Conservation (phyloP, 2,329 filamentous ascomycete species). For the Paraphaeosphaeria minitans region DNA sequence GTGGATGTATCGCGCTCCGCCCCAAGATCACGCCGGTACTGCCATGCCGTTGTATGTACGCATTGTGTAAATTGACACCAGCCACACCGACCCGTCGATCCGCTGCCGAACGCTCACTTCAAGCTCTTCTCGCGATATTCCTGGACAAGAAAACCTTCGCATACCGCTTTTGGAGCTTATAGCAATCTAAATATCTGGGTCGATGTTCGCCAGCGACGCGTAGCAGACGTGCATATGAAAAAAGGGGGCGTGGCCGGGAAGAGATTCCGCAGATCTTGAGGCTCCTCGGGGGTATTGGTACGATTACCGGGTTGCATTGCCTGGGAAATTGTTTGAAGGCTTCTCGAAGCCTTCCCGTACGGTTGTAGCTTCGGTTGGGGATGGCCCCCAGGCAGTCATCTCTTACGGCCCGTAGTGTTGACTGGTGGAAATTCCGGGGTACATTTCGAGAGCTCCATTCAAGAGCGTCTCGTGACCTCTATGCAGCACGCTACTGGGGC, state of each 20-base stretch:
- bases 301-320: background rate
- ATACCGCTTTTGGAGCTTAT: constrained; percentile 1
- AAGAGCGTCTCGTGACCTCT: constrained; percentile 5
- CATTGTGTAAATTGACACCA: constrained; percentile 12
- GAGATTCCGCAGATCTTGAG: constrained; percentile 13
- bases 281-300: constrained; percentile 13
- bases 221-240: constrained; percentile 13
- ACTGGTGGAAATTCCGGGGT: constrained; percentile 18
- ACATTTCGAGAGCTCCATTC: background rate
- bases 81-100: constrained; percentile 9
- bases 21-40: background rate
- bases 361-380: constrained; percentile 13
- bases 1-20: background rate
- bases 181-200: constrained; percentile 15
- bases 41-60: constrained; percentile 1
- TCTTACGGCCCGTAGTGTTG: constrained; percentile 12
- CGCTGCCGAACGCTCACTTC: constrained; percentile 2
- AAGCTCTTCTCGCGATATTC: constrained; percentile 7
- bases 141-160: constrained; percentile 8
- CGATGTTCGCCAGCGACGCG: constrained; percentile 1
- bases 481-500: background rate
- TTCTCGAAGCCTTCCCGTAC: constrained; percentile 17
- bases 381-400: background rate
- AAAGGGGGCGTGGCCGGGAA: constrained; percentile 12
- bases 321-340: background rate